Base-by-base conservation (phyloP, 2,329 filamentous ascomycete genomes). In the Sordariomycetes sp. region DNA sequence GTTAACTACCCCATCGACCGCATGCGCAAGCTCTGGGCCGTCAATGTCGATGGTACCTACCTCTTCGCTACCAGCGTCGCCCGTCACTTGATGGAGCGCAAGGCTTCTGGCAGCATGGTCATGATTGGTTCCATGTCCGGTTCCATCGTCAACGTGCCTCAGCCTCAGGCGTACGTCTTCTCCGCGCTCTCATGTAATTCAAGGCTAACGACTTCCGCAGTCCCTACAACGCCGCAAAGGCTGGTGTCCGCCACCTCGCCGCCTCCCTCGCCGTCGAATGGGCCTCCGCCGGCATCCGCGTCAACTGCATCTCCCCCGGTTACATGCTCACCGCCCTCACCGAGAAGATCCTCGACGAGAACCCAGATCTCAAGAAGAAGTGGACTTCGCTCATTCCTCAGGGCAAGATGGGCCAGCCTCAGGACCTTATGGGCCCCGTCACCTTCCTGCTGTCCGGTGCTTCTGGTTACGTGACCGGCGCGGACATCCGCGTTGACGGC, bases 111-210 rank as follows among this genome's bases (percentile, higher is more conserved):
- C 28, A 92, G 82, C 63, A 88, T 96, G 56, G 86, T 95, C 48
- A 83, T 94, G 66, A 92, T 94, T 50, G 90, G 88, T 19, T 92
- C 83, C 71, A 96, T 96, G 88, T 88, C 82, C 33, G 90, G 88
- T 29, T 64, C 81, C 36, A 88, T 96, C 49, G 90, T 96, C 59
- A 96, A 96, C 51, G 83, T 95, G 8, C 90, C 90, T 12, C 90
- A 96, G 58, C 87, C 86, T 1, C 90, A 96, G 56, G 86, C 76
- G 68, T 35, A 29, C 21, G 33, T 35, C 6, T 21, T 11, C 6
- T 23, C 21, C 11, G 9, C 8, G 15, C 16, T 17, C 7, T 12
- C n/a, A 6, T 20, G 18, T 17, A 4, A 8, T 14, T 21, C 10
- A 6, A 10, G 15, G 16, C 32, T 34, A 28, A 34, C 23, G 10